Evolutionary conservation across 1,284 basidiomycete genomes (phyloP), one percentile per base, ranked within the genome.

Genomic region (Peniophora sp.): DNA sequence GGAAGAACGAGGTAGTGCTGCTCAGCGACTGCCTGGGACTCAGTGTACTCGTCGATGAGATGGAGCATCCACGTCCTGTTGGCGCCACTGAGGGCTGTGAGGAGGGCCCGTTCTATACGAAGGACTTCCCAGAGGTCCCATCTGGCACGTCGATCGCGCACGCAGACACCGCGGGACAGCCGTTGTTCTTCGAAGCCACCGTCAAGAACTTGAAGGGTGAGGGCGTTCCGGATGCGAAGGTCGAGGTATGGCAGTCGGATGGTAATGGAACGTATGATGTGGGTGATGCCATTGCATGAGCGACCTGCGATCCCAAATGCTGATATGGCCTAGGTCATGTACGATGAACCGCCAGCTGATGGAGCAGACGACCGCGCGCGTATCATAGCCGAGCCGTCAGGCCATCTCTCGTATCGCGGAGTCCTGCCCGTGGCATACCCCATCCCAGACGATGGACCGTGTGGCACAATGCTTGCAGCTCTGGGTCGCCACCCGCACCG

Each of bases 211-310:
- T 61, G 11, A 62, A 66, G 43, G 70, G 70, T 14, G 60, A 67
- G 45, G 60, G 58, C 14, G 58, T 71, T 53, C 48, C 57, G 47
- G 65, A 62, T 12, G 67, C 61, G 10, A 69, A 66, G 45, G 65
- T 67, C 23, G 68, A 72, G 43, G 62, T 71, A 35, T 72, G 70
- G 70, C 68, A 72, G 63, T 67, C 69, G 32, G 69, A 72, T 52
- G 68, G 67, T 3, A 65, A 70, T 47, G 69, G 70, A 6, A 56
- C 69, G 11, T 72, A 72, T 54, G 70, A 72, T 51, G 68, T 70
- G 32, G 68, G 71, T 51, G 12, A 12, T 6, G 27, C 12, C 27
- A 12, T 69, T 69, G 48, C 64, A 63, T 8, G 61, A 62, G 42
- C 60, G 65, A 12, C n/a, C 37, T 20, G n/a, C 15, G 37, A 17